phyloP scores from a whole-genome alignment of 805 yeast species.

The Suhomyces kilbournensis region DNA sequence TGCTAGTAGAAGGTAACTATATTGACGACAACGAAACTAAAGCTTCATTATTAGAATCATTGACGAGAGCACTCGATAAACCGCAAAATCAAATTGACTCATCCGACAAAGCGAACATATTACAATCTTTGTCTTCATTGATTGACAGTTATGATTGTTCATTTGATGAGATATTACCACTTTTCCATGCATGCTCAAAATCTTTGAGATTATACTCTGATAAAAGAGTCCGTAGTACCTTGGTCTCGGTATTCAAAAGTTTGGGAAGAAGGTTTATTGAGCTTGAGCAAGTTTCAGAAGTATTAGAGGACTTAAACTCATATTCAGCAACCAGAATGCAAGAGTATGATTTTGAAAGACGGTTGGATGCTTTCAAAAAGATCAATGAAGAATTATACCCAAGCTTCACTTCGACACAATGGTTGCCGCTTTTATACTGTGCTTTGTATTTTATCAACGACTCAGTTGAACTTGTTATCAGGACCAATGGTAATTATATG shows the following conservation, averaged over 20 bases:
- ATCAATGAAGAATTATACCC: conserved; percentile 57
- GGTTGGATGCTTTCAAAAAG: conserved; percentile 63
- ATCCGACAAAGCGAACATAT: conserved; percentile 52
- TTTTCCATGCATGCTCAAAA: conserved; percentile 52
- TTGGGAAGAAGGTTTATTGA: conserved; percentile 53
- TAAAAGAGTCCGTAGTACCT: conserved; percentile 55
- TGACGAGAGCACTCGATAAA: conserved; percentile 59
- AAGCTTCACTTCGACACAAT: conserved; percentile 50
- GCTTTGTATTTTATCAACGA: conserved; percentile 71
- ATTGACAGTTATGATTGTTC: conserved; percentile 52
- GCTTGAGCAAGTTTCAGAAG: conserved; percentile 39
- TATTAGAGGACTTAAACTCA: conserved; percentile 69
- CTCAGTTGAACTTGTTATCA: conserved; percentile 72
- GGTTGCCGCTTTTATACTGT: conserved; percentile 76
- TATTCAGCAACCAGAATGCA: conserved; percentile 59
- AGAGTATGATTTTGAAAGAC: conserved; percentile 75
- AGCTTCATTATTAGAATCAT: conserved; percentile 50
- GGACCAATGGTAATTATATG: conserved; percentile 70
- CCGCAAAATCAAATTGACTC: conserved; percentile 51
- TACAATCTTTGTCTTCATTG: conserved; percentile 55
- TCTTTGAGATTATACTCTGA: conserved; percentile 61
- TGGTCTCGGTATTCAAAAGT: conserved; percentile 57
- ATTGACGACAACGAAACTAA: conserved; percentile 56
- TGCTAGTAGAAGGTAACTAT: conserved; percentile 56
- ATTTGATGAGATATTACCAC: conserved; percentile 46